These are phyloP conservation scores for Chionographis japonica DNA, from an alignment of 106 monocot genomes.

Conservation along the genomic window DNA sequence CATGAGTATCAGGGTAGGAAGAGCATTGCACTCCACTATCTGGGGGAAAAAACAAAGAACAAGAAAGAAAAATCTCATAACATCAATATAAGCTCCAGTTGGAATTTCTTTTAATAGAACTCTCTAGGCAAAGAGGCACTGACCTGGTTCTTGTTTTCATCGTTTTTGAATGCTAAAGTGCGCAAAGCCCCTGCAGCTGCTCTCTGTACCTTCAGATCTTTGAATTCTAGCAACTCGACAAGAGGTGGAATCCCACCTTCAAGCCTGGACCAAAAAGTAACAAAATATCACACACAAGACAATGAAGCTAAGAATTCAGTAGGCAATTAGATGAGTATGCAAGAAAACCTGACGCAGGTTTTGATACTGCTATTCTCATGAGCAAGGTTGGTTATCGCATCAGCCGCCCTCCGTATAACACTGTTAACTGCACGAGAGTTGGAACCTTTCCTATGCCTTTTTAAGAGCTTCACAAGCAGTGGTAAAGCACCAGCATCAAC, in stretches of 20 bases:
- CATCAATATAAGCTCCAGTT: background rate
- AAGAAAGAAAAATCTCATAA: background rate
- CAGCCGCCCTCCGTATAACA: conserved; percentile 90
- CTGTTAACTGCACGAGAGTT: conserved; percentile 60
- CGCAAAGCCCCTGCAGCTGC: conserved; percentile 94
- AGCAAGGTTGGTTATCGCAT: conserved; percentile 98
- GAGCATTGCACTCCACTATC: conserved; percentile 94
- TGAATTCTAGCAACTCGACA: conserved; percentile 82
- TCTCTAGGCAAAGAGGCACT: conserved; percentile 2
- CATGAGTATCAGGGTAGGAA: conserved; percentile 80
- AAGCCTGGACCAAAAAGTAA: conserved; percentile 44
- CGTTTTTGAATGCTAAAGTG: conserved; percentile 98
- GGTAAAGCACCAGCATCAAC: conserved; percentile 97
- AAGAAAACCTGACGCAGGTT: conserved; percentile 75
- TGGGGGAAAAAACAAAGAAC: conserved; percentile 14
- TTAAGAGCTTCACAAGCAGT: conserved; percentile 77
- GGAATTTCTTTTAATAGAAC: background rate
- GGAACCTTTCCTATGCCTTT: conserved; percentile 51
- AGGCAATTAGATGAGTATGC: background rate
- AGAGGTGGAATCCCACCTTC: conserved; percentile 97
- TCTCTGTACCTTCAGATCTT: conserved; percentile 93
- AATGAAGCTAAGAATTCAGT: background rate
- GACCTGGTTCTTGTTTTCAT: conserved; percentile 96
- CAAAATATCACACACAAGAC: background rate
- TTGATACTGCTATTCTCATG: conserved; percentile 98